Evolutionary conservation across 2,329 filamentous ascomycete genomes (phyloP).

Genomic region (Fusarium floridanum): DNA sequence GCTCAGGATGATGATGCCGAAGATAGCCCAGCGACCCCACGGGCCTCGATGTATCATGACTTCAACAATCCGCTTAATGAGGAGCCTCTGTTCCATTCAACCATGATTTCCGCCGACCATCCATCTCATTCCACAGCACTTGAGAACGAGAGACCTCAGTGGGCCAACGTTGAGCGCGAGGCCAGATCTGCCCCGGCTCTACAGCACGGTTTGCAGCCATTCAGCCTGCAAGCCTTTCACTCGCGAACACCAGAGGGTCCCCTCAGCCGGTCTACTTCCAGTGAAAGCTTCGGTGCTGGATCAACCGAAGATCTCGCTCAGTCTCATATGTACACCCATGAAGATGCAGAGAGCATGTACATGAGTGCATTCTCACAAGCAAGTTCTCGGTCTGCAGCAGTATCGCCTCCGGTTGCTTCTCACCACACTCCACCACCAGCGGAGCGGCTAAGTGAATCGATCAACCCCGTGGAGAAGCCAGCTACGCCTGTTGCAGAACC

Average conservation of each 20-base stretch:
- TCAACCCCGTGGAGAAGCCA: background rate
- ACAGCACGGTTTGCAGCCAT: slow-evolving; percentile 39
- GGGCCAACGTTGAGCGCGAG: slow-evolving; percentile 38
- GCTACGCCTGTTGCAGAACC: slow-evolving; percentile 2
- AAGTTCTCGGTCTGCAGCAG: slow-evolving; percentile 44
- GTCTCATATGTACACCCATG: slow-evolving; percentile 81
- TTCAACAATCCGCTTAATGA: slow-evolving; percentile 45
- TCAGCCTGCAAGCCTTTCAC: slow-evolving; percentile 7
- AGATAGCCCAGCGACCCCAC: slow-evolving; percentile 63
- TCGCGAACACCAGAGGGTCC: slow-evolving; percentile 18
- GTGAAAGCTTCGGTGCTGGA: slow-evolving; percentile 26
- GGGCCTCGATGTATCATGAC: slow-evolving; percentile 63
- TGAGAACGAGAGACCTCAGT: slow-evolving; percentile 36
- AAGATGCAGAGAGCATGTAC: slow-evolving; percentile 89
- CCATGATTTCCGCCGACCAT: slow-evolving; percentile 26
- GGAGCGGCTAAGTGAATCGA: background rate
- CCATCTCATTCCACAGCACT: slow-evolving; percentile 34
- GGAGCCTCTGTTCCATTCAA: slow-evolving; percentile 49
- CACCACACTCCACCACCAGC: slow-evolving; percentile 14
- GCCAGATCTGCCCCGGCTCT: slow-evolving; percentile 35
- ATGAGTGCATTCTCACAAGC: slow-evolving; percentile 77
- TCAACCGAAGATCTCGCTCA: slow-evolving; percentile 65
- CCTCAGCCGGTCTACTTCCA: slow-evolving; percentile 27
- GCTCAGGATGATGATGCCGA: slow-evolving; percentile 54
- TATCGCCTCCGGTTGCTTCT: slow-evolving; percentile 16